Conservation (phyloP, 2,329 filamentous ascomycete species). For the Ophidiomyces ophidiicola region DNA sequence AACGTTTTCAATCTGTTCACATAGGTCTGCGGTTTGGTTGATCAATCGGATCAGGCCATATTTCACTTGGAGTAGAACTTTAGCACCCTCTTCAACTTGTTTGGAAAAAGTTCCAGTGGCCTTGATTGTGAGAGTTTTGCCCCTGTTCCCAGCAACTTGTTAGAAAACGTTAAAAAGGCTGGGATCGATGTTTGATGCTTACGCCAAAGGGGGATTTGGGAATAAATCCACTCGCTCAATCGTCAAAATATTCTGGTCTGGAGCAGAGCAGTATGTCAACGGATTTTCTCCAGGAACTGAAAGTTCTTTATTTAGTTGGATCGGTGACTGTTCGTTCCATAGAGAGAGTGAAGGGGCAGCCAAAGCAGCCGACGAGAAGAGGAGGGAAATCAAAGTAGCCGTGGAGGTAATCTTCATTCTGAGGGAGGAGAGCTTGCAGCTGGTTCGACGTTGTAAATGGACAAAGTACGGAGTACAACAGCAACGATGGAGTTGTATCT, state of each 20-base stretch:
- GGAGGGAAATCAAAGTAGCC: slow-evolving; percentile 30
- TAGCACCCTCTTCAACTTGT: slow-evolving; percentile 63
- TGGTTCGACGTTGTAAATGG: neutral
- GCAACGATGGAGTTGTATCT: neutral
- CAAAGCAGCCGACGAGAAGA: slow-evolving; percentile 34
- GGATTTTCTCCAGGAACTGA: slow-evolving; percentile 77
- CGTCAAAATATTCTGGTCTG: slow-evolving; percentile 55
- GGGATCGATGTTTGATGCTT: slow-evolving; percentile 32
- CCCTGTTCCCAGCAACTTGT: slow-evolving; percentile 43
- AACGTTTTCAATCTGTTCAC: slow-evolving; percentile 77
- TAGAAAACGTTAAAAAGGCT: slow-evolving; percentile 13
- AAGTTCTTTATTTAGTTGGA: slow-evolving; percentile 41
- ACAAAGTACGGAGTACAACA: neutral
- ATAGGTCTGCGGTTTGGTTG: slow-evolving; percentile 68
- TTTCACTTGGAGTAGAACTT: slow-evolving; percentile 74
- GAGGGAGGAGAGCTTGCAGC: neutral
- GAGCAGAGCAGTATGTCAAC: slow-evolving; percentile 63
- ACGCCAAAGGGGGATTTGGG: slow-evolving; percentile 83
- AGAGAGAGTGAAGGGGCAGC: slow-evolving; percentile 32
- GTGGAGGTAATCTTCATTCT: slow-evolving; percentile 33
- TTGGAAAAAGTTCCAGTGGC: slow-evolving; percentile 65
- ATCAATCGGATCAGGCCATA: slow-evolving; percentile 87
- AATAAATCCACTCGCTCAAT: slow-evolving; percentile 68
- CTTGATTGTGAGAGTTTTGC: slow-evolving; percentile 62
- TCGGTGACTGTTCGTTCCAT: slow-evolving; percentile 39